These are phyloP conservation scores for Pontederia paniculata DNA, from an alignment of 176 grass and related monocot genomes.

Conservation along the genomic window DNA sequence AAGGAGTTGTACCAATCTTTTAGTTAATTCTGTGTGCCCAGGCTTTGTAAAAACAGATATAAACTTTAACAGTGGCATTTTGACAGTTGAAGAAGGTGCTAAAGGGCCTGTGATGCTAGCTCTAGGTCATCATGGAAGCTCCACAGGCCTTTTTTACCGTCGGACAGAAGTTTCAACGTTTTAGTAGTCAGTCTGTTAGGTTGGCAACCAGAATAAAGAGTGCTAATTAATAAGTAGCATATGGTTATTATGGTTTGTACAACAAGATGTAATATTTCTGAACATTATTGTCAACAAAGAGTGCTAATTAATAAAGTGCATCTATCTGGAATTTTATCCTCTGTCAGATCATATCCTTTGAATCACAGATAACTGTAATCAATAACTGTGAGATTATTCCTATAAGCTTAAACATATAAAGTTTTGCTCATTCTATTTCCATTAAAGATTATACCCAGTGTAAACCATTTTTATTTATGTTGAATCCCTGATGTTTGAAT, in stretches of 20 bases:
- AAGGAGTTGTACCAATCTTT: constrained; percentile 21
- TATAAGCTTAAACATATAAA: no score
- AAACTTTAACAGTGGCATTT: constrained; percentile 17
- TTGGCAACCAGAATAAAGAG: neutral
- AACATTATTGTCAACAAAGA: no score
- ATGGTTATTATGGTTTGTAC: neutral
- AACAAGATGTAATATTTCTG: no score
- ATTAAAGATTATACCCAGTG: no score
- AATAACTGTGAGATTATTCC: no score
- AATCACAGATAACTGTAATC: no score
- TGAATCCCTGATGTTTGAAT: no score
- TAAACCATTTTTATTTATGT: no score
- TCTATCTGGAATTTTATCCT: no score
- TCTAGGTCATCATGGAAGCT: constrained; percentile 20
- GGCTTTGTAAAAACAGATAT: constrained; percentile 50
- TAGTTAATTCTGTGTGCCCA: constrained; percentile 31
- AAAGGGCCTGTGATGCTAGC: constrained; percentile 26
- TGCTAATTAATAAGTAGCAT: neutral
- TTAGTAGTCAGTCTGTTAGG: neutral
- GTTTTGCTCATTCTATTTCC: no score
- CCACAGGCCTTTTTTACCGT: constrained; percentile 21
- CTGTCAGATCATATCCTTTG: no score
- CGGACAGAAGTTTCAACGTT: constrained; percentile 26
- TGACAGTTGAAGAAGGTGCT: constrained; percentile 42
- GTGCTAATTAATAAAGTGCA: no score